Evolutionary conservation across 768 basidiomycete genomes (phyloP).

Genomic region (Galerina sulciceps): DNA sequence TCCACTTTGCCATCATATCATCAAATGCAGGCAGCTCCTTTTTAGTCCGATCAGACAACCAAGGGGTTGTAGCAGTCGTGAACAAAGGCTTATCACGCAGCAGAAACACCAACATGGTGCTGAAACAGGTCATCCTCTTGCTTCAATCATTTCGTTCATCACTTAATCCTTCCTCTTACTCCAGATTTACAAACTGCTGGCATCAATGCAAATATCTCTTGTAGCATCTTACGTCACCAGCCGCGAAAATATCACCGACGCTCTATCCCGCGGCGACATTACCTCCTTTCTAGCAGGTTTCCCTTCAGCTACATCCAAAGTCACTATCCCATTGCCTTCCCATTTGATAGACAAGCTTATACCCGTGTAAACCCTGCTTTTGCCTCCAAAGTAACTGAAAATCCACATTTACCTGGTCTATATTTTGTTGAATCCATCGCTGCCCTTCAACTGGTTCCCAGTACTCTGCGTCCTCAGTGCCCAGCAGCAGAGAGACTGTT

Average conservation of each 20-base stretch:
- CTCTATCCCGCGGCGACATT: conserved; percentile 21
- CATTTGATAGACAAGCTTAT: conserved; percentile 10
- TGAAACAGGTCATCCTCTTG: too few species aligned
- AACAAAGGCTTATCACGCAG: conserved; percentile 16
- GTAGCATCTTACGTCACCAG: conserved; percentile 5
- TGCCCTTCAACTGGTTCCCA: conserved; percentile 6
- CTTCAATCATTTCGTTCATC: too few species aligned
- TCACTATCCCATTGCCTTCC: background rate
- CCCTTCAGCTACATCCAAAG: conserved; percentile 1
- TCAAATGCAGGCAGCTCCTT: conserved; percentile 17
- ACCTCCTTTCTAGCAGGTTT: conserved; percentile 11
- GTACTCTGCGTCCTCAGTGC: conserved; percentile 7
- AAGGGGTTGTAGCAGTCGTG: conserved; percentile 35
- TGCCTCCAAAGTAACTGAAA: background rate
- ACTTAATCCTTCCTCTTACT: background rate
- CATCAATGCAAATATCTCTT: conserved; percentile 15
- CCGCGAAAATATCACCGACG: conserved; percentile 15
- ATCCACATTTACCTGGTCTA: too few species aligned
- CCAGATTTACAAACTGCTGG: too few species aligned
- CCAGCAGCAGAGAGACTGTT: conserved; percentile 5
- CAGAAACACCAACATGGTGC: too few species aligned
- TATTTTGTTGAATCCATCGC: background rate
- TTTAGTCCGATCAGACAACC: conserved; percentile 38
- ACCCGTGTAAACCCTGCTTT: conserved; percentile 17
- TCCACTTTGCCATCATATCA: conserved; percentile 8